Percentiles rank a stretch among this genome's conserved stretches.
phyloP scores from a whole-genome alignment of 1,284 basidiomycete genomes.

The Marasmius tenuissimus region DNA sequence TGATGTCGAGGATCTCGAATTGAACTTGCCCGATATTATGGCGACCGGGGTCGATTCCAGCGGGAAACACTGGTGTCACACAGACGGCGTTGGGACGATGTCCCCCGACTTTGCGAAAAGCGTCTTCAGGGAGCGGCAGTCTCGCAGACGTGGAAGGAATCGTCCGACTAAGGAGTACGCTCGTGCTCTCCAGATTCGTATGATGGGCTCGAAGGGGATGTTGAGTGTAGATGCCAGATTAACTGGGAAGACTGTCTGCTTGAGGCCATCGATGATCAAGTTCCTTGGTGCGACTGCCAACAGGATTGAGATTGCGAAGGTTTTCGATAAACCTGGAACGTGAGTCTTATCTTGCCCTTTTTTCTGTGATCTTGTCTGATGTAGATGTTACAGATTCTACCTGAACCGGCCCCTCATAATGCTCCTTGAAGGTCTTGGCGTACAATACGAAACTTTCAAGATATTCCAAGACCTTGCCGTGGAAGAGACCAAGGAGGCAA shows the following conservation, averaged over 20 bases:
- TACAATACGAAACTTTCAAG: constrained; percentile 51
- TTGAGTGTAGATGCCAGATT: constrained; percentile 55
- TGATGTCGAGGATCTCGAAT: constrained; percentile 50
- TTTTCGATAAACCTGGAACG: constrained; percentile 57
- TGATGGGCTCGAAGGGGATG: constrained; percentile 65
- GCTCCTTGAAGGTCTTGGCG: constrained; percentile 60
- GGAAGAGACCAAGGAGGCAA: constrained; percentile 41
- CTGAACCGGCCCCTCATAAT: constrained; percentile 73
- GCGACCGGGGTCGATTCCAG: constrained; percentile 15
- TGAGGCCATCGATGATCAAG: constrained; percentile 64
- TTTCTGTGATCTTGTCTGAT: background rate
- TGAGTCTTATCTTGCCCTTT: constrained; percentile 24
- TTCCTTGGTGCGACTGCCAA: constrained; percentile 49
- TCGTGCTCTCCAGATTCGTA: constrained; percentile 58
- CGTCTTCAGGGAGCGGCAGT: constrained; percentile 47
- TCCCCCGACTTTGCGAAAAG: constrained; percentile 54
- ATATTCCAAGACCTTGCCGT: constrained; percentile 56
- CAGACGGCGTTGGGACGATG: constrained; percentile 71
- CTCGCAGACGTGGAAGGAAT: constrained; percentile 34
- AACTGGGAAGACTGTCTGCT: constrained; percentile 41
- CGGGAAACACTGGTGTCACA: constrained; percentile 46
- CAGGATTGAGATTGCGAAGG: constrained; percentile 62
- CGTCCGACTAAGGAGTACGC: constrained; percentile 38
- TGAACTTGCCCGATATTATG: constrained; percentile 43
- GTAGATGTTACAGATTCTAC: constrained; percentile 28